Evolutionary conservation across 177 flowering plant species (phyloP).

Genomic region (Telopea speciosissima): DNA sequence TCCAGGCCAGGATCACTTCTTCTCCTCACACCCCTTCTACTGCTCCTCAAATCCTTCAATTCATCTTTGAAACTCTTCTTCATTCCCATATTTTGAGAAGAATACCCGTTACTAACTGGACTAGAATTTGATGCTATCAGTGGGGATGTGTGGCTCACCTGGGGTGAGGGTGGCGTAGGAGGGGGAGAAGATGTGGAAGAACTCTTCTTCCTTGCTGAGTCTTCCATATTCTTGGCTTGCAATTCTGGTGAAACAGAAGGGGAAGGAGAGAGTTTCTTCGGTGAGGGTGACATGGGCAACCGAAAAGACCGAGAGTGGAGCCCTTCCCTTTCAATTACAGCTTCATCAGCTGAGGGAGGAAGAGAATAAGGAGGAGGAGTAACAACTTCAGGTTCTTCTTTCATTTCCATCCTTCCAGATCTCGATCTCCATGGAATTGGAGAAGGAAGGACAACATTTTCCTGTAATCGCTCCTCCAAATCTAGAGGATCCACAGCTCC

Average conservation of each 20-base stretch:
- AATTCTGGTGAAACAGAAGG: constrained; percentile 40
- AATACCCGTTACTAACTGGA: neutral
- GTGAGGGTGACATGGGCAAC: constrained; percentile 24
- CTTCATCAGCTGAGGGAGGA: constrained; percentile 28
- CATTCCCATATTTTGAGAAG: constrained; percentile 18
- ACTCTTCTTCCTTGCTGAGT: constrained; percentile 39
- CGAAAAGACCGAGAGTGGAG: too few species aligned
- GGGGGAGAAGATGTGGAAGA: constrained; percentile 35
- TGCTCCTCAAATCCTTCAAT: constrained; percentile 15
- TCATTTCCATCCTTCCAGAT: constrained; percentile 58
- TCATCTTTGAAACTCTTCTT: constrained; percentile 26
- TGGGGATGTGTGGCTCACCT: constrained; percentile 18
- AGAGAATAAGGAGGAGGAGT: constrained; percentile 16
- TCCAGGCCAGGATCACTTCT: constrained; percentile 10
- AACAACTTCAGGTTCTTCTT: constrained; percentile 23
- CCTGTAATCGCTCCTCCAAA: constrained; percentile 24
- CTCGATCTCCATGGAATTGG: constrained; percentile 84
- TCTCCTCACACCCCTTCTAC: constrained; percentile 11
- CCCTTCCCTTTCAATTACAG: constrained; percentile 16
- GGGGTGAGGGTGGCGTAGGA: constrained; percentile 44
- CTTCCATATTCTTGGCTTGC: constrained; percentile 37
- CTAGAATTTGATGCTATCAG: constrained; percentile 17
- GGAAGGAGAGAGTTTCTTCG: constrained; percentile 40
- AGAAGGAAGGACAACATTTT: constrained; percentile 55
- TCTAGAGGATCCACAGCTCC: constrained; percentile 13